Conservation (phyloP, 306 rosid genomes). For the Mucuna pruriens region DNA sequence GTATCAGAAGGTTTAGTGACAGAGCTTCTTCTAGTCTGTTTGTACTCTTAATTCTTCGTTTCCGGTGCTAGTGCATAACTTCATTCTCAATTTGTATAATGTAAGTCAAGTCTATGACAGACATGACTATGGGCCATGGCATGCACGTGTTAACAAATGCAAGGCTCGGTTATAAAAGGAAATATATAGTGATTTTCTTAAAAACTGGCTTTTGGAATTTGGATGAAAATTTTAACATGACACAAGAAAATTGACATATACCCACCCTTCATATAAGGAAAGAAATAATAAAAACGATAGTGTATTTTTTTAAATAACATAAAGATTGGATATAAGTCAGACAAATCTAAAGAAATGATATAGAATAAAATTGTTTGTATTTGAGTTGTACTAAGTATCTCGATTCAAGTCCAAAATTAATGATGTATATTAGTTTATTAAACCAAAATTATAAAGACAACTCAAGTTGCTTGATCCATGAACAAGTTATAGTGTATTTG, state of each 20-base stretch:
- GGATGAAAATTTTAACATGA: slow-evolving; percentile 6
- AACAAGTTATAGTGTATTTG: neutral
- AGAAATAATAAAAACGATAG: neutral
- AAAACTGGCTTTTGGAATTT: slow-evolving; percentile 16
- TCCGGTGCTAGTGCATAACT: neutral
- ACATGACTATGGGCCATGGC: slow-evolving; percentile 21
- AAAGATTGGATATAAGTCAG: neutral
- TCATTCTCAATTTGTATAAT: slow-evolving; percentile 20
- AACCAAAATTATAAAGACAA: neutral
- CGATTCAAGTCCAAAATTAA: slow-evolving; percentile 2
- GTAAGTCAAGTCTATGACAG: slow-evolving; percentile 8
- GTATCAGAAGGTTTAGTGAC: neutral
- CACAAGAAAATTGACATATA: neutral
- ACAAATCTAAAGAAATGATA: neutral
- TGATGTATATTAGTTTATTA: neutral
- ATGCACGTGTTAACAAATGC: slow-evolving; percentile 21
- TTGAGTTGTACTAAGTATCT: neutral
- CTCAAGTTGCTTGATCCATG: neutral
- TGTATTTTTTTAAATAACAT: neutral
- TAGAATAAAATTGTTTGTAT: neutral
- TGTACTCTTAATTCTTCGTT: slow-evolving; percentile 2
- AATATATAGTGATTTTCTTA: neutral
- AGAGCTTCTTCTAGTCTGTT: slow-evolving; percentile 18
- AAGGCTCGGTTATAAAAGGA: neutral
- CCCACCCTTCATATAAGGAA: neutral